A percentile compares a stretch with the other conserved stretches of the same genome.
phyloP scores from a whole-genome alignment of 495 filamentous ascomycete species.

The Bryoglossum gracile region DNA sequence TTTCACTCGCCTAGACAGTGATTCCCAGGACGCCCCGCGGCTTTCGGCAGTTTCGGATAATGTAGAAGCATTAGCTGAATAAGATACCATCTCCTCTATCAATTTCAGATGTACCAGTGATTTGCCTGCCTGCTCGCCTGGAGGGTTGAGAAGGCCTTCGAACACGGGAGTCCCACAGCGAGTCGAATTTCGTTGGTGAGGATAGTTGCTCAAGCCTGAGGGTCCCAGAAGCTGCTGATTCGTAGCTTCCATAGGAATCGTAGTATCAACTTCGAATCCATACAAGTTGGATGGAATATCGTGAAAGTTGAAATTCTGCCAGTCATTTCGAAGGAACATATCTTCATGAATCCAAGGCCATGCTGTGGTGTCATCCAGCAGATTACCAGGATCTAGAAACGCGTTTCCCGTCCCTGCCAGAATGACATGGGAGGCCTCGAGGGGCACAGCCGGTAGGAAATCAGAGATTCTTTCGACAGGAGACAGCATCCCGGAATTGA shows the following conservation, averaged over 20 bases:
- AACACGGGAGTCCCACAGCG: no score
- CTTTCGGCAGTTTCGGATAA: not conserved
- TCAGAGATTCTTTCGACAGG: no score
- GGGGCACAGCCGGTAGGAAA: not conserved
- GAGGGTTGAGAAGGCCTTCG: no score
- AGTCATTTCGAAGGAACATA: not conserved
- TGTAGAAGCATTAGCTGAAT: not conserved
- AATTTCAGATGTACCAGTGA: no score
- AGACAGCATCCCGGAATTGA: no score
- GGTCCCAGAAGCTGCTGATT: no score
- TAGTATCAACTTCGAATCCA: not conserved
- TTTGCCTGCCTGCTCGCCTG: no score
- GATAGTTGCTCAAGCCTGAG: no score
- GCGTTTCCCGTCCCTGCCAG: not conserved
- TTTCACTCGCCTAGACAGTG: not conserved
- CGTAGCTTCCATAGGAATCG: not conserved
- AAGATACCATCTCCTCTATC: not conserved
- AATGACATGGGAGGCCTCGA: not conserved
- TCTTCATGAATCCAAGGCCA: not conserved
- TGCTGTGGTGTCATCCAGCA: not conserved
- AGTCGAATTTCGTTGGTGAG: no score
- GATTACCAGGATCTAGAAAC: not conserved
- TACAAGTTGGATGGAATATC: not conserved
- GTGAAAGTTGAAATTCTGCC: not conserved
- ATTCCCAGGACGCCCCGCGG: not conserved